These are phyloP conservation scores for Diaporthe vaccinii DNA, from an alignment of 2,329 filamentous ascomycete species.

Conservation along the genomic window DNA sequence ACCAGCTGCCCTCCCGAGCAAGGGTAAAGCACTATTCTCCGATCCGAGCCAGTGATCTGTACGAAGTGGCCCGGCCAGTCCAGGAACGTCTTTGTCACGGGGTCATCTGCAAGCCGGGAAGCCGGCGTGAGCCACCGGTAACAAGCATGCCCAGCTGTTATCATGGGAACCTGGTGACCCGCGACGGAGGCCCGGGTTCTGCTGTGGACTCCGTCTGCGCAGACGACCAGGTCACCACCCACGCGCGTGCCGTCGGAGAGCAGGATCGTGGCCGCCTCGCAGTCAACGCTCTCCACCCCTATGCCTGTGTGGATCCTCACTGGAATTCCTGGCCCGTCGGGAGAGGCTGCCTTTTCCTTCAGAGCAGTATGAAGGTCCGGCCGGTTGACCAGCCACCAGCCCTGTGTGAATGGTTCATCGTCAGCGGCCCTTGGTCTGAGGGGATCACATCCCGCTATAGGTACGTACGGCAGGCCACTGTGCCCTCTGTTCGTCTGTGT, in stretches of 20 bases:
- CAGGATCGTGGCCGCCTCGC: slow-evolving; percentile 33
- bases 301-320: slow-evolving; percentile 36
- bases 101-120: slow-evolving; percentile 14
- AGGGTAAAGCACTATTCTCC: slow-evolving; percentile 34
- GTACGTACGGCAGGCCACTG: slow-evolving; percentile 35
- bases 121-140: slow-evolving; percentile 38
- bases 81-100: slow-evolving; percentile 23
- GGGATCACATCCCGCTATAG: not conserved
- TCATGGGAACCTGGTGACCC: slow-evolving; percentile 22
- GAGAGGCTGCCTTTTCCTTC: slow-evolving; percentile 29
- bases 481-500: slow-evolving; percentile 19
- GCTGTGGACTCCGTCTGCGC: slow-evolving; percentile 38
- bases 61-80: slow-evolving; percentile 31
- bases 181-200: slow-evolving; percentile 24
- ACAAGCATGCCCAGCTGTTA: slow-evolving; percentile 25
- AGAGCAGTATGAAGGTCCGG: slow-evolving; percentile 36
- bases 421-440: not conserved
- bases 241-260: slow-evolving; percentile 34
- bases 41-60: slow-evolving; percentile 2
- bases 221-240: slow-evolving; percentile 36
- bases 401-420: not conserved
- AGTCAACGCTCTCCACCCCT: slow-evolving; percentile 15
- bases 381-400: slow-evolving; percentile 37
- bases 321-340: slow-evolving; percentile 13
- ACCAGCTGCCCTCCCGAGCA: slow-evolving; percentile 30